Evolutionary conservation across 805 yeast species (phyloP).

Genomic region (Starmerella gropengiesseri): DNA sequence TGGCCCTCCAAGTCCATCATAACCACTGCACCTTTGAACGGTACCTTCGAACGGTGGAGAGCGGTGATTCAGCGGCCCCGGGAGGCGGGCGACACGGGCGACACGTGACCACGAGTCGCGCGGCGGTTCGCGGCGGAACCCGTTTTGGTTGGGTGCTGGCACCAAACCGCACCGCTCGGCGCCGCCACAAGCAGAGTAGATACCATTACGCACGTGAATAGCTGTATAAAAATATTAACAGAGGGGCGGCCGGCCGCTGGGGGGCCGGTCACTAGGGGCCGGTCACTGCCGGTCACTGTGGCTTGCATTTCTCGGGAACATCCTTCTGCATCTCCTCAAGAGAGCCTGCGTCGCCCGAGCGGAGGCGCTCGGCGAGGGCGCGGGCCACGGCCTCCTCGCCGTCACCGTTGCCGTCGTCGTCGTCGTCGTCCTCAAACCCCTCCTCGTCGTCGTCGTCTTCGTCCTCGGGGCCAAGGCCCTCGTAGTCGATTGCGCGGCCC

Average conservation of each 20-base stretch:
- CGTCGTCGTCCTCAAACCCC: constrained; percentile 52
- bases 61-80: too few species aligned
- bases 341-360: constrained; percentile 25
- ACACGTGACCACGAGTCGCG: too few species aligned
- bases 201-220: too few species aligned
- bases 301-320: constrained; percentile 52
- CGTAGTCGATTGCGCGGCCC: constrained; percentile 84
- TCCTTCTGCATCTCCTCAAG: constrained; percentile 33
- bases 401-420: constrained; percentile 39
- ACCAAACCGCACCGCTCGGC: too few species aligned
- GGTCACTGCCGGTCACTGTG: constrained; percentile 27
- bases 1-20: constrained; percentile 21
- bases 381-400: constrained; percentile 50
- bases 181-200: too few species aligned
- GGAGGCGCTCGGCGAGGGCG: constrained; percentile 43
- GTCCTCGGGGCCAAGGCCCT: constrained; percentile 45
- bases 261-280: not conserved
- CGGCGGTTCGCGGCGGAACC: too few species aligned
- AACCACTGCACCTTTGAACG: not conserved
- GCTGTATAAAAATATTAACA: not conserved
- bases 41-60: too few species aligned
- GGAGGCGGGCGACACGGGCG: too few species aligned
- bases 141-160: too few species aligned
- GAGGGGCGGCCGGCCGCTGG: not conserved
- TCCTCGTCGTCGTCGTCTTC: constrained; percentile 54